These are phyloP conservation scores for Apiospora rasikravindrae DNA, from an alignment of 2,329 filamentous ascomycete genomes.

Conservation along the genomic window DNA sequence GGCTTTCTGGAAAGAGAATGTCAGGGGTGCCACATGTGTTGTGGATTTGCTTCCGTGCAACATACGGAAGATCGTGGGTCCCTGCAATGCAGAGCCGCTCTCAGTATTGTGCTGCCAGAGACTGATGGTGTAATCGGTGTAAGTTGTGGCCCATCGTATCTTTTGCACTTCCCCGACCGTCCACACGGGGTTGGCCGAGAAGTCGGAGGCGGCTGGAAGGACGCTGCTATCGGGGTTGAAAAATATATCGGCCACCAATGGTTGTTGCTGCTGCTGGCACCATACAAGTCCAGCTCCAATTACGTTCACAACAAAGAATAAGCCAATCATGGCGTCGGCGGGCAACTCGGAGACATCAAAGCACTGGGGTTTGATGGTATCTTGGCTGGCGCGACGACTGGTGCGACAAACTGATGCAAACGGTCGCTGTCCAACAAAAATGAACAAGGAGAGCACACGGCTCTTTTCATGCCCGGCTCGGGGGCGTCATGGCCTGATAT, in stretches of 20 bases:
- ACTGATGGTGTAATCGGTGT: background rate
- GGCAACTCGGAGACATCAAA: background rate
- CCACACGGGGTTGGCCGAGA: background rate
- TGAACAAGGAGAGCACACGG: background rate
- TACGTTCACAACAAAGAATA: background rate
- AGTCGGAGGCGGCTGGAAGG: background rate
- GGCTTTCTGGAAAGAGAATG: background rate
- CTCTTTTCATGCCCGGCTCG: background rate
- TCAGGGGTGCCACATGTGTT: background rate
- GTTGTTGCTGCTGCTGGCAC: background rate
- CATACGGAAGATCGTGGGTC: slow-evolving; percentile 15
- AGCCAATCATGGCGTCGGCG: background rate
- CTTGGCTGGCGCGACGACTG: background rate
- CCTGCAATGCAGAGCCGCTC: background rate
- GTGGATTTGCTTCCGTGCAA: background rate
- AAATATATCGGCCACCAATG: background rate
- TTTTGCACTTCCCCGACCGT: background rate
- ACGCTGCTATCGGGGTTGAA: background rate
- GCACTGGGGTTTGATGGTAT: background rate
- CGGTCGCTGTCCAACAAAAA: background rate
- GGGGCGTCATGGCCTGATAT: background rate
- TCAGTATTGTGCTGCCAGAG: background rate
- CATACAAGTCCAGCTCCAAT: background rate
- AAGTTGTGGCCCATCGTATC: background rate
- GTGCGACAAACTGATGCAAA: background rate